Base-by-base conservation (phyloP, 2,329 filamentous ascomycete genomes). In the Macrophomina tecta region DNA sequence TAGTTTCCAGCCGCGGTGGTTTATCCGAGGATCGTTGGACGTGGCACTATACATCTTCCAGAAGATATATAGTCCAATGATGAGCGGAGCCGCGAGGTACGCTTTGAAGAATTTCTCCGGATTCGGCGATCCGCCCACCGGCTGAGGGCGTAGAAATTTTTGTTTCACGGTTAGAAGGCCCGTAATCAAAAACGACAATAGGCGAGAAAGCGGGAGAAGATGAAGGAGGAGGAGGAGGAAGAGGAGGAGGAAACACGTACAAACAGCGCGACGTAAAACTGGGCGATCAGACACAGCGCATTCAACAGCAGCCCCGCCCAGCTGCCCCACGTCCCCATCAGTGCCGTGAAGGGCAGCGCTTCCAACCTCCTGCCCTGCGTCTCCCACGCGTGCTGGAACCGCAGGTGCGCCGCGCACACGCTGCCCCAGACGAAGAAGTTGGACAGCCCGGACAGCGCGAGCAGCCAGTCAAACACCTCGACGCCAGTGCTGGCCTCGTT, bases 361-460 rank as follows among this genome's bases (percentile, higher is more conserved):
- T 81, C 79, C 18, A 82, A 64, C 14, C 75, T 76, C 69, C 77
- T 74, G 34, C 76, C 77, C 62, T 78, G 75, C 66, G 74, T 73
- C 48, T 69, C 70, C 78, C 78, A 80, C 23, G 76, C 78, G 69
- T 82, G 81, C 69, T 94, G 92, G 86, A 97, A 97, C 65, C 93
- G 92, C 75, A 97, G 96, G 79, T 97, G 94, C 30, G 90, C 87
- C 16, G 96, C 81, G 78, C 93, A 97, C 77, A 97, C 94, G 70
- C 91, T 91, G 66, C 85, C 87, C 91, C 91, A 94, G 6, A 90
- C 93, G 81, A 94, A 91, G 75, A 93, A 86, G 51, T 87, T 89
- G 12, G 89, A 90, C 28, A 93, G 84, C 52, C 89, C 91, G 1
- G 89, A 91, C 55, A 93, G 84, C 68, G 91, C 87, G 51, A 91